Base-by-base conservation (phyloP, 257 asterid genomes). In the Galeopsis tetrahit region DNA sequence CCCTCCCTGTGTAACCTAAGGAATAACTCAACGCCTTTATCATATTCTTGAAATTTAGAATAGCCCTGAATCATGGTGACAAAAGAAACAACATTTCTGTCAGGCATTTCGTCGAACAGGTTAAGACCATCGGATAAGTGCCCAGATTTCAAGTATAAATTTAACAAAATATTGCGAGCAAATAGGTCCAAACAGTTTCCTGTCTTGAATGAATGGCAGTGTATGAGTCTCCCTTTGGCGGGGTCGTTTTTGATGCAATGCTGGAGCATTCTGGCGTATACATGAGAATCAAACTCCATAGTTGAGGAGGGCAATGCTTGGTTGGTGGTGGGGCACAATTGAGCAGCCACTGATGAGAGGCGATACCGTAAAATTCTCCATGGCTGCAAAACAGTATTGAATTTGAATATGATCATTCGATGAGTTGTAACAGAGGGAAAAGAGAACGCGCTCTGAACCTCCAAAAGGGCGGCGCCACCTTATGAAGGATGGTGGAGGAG, bases 171-270 rank as follows among this genome's bases (percentile, higher is more conserved):
- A 77, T 91, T 93, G 65, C 78, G 79, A 14, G 88, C 92, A 75
- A 89, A 90, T 49, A 93, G 66, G 81, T 91, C 98, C 57, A 86
- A 64, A 81, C 86, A 83, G 77, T 80, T 72, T 2, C 88, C 90
- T 35, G 39, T 77, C 81, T 86, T 86, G 56, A 86, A 34, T 48
- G 77, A 72, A 44, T 75, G 74, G 69, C 88, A 79, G 36, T 86
- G 90, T 10, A 79, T 70, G 48, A 28, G 1, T 78, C 81, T 81
- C 7, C 84, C 90, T 35, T n/a, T 52, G 43, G 17, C 46, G 75
- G 78, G 83, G 2, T 79, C 76, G 76, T 75, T 53, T 75, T 38
- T 74, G 48, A 73, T 46, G 84, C 81, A 86, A 13, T 77, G 71
- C 75, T 79, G 88, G 35, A 86, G 82, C 73, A 75, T 72, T 53